phyloP scores from a whole-genome alignment of 805 yeast genomes.

The Saccharomycopsis sp. region DNA sequence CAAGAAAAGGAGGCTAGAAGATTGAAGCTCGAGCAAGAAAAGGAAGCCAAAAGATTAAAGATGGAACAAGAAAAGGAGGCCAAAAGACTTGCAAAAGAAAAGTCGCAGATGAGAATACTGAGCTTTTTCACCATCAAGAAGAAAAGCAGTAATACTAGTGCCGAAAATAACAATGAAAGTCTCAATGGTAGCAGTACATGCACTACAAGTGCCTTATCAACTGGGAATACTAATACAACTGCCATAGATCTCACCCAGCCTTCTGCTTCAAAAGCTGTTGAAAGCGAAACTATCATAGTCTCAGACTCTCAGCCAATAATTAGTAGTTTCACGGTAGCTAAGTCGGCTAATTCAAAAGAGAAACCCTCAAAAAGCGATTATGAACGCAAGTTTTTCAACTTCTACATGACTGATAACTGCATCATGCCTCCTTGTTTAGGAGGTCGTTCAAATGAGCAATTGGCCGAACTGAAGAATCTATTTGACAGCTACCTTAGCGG shows the following conservation, averaged over 20 bases:
- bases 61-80: conserved; percentile 14
- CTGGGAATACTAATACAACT: neutral
- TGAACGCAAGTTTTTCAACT: conserved; percentile 11
- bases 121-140: conserved; percentile 15
- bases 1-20: conserved; percentile 11
- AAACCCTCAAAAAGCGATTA: conserved; percentile 10
- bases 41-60: conserved; percentile 10
- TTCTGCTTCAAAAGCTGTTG: no score
- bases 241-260: neutral
- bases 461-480: neutral
- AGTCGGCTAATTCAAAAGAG: neutral
- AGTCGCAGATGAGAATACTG: conserved; percentile 12
- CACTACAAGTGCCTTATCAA: neutral
- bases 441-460: neutral
- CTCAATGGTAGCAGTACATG: neutral
- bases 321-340: neutral
- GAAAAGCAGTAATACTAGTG: neutral
- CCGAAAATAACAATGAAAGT: neutral
- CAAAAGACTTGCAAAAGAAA: conserved; percentile 12
- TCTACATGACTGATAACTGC: conserved; percentile 7
- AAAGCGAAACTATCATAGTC: neutral
- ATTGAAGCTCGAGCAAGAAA: conserved; percentile 6
- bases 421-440: neutral
- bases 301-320: neutral
- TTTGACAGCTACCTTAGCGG: conserved; percentile 2